Evolutionary conservation across 169 alveolate species (phyloP), one percentile per base, ranked within the genome.

Genomic region (Cryptosporidium ryanae): DNA sequence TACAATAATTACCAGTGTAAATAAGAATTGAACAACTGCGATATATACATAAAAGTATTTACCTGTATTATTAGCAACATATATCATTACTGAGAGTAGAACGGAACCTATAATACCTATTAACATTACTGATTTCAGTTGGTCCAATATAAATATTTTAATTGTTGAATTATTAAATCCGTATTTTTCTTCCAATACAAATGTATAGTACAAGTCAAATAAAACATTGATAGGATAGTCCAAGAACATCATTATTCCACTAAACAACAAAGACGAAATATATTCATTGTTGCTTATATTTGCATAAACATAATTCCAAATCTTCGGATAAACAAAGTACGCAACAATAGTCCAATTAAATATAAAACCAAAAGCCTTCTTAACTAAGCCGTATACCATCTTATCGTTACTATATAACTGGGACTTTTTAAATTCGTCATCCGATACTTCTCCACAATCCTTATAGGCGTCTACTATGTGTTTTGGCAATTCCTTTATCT

Each of bases 41-140:
- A 76, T 59, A 34, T 76, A 76, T 21, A 76, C 61, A 57, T 76
- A 76, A 57, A 76, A 76, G 34, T 76, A 76, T 23, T 55, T 76
- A 15, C 87, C 87, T 25, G 71, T 59, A 61, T 76, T 76, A 15
- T 76, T 76, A 23, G 87, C 61, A 21, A 76, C 48, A 43, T 59
- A 76, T 59, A 76, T 76, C 49, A 76, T 32, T 0, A 32, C 43
- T 18, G 71, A 18, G 10, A 76, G 23, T 15, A 76, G 29, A 43
- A 61, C 15, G 0, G 76, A 15, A 10, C 87, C 87, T 15, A 76
- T 18, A 23, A 76, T 18, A 21, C 27, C 0, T 12, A 76, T 31
- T 0, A 76, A 29, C 7, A 76, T 6, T 23, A 31, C 38, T 43
- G 87, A 76, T 3, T 76, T 76, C 1, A 76, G 25, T 18, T 76